Evolutionary conservation across 495 filamentous ascomycete genomes (phyloP).

Genomic region (Daldinia concentrica): DNA sequence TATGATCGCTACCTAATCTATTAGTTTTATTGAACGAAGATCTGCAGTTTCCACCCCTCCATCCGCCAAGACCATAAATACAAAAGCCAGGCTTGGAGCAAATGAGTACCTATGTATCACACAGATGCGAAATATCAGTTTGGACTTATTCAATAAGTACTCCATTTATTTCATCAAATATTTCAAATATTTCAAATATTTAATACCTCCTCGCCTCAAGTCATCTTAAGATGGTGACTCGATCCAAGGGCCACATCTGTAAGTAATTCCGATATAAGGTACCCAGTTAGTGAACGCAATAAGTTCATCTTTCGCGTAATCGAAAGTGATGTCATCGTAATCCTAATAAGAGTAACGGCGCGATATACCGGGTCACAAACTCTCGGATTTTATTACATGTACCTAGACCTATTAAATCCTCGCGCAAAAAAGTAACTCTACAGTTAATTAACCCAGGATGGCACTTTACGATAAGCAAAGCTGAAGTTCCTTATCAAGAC

Average conservation of each 20-base stretch:
- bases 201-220: background rate
- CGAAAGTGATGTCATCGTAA: constrained; percentile 39
- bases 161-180: background rate
- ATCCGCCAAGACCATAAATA: background rate
- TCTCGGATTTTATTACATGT: constrained; percentile 7
- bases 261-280: background rate
- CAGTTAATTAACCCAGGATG: constrained; percentile 32
- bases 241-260: background rate
- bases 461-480: constrained; percentile 31
- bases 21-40: background rate
- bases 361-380: constrained; percentile 10
- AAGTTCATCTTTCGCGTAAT: constrained; percentile 18
- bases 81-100: background rate
- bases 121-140: background rate
- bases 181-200: background rate
- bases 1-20: no score
- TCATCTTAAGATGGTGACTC: background rate
- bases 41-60: background rate
- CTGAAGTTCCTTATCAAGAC: constrained; percentile 25
- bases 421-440: constrained; percentile 22
- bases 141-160: background rate
- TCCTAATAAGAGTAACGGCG: constrained; percentile 28
- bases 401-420: constrained; percentile 5
- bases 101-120: no score
- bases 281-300: background rate